These are phyloP conservation scores for Fusarium sp. DNA, from an alignment of 2,329 filamentous ascomycete species.

Conservation along the genomic window DNA sequence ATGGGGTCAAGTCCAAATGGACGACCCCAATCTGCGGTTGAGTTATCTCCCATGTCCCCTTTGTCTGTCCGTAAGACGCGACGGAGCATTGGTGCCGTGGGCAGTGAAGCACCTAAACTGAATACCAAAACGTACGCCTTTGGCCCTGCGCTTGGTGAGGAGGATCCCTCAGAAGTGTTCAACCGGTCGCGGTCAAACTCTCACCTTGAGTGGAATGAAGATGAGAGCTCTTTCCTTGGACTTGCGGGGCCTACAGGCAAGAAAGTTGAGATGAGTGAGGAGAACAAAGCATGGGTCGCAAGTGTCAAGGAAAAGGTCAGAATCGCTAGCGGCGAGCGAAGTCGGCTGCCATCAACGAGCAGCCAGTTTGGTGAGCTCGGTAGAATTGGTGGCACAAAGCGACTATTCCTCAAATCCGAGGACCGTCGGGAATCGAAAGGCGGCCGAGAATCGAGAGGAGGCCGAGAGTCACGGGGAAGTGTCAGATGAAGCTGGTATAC, in stretches of 20 bases:
- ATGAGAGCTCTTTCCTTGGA: slow-evolving; percentile 68
- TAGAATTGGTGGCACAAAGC: slow-evolving; percentile 76
- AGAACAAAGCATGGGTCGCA: slow-evolving; percentile 83
- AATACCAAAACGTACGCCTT: slow-evolving; percentile 56
- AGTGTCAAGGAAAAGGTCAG: slow-evolving; percentile 84
- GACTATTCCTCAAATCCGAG: slow-evolving; percentile 65
- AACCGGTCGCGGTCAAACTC: slow-evolving; percentile 62
- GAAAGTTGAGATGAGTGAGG: slow-evolving; percentile 72
- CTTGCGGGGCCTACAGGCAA: slow-evolving; percentile 76
- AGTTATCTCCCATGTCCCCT: slow-evolving; percentile 55
- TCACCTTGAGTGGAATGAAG: slow-evolving; percentile 65
- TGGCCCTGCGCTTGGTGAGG: slow-evolving; percentile 44
- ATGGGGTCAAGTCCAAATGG: slow-evolving; percentile 53
- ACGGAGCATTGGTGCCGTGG: slow-evolving; percentile 52
- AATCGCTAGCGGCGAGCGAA: slow-evolving; percentile 70
- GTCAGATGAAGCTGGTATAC: slow-evolving; percentile 21
- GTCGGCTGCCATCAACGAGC: slow-evolving; percentile 42
- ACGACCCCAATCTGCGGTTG: slow-evolving; percentile 53
- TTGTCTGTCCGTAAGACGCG: slow-evolving; percentile 66
- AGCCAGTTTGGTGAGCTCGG: slow-evolving; percentile 72
- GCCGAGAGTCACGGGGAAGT: slow-evolving; percentile 32
- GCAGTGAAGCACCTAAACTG: slow-evolving; percentile 45
- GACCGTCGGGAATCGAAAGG: slow-evolving; percentile 36
- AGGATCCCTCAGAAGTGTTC: slow-evolving; percentile 57
- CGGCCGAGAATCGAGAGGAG: slow-evolving; percentile 21